Evolutionary conservation across 345 rosid genomes (phyloP).

Genomic region (Gossypium herbaceum): DNA sequence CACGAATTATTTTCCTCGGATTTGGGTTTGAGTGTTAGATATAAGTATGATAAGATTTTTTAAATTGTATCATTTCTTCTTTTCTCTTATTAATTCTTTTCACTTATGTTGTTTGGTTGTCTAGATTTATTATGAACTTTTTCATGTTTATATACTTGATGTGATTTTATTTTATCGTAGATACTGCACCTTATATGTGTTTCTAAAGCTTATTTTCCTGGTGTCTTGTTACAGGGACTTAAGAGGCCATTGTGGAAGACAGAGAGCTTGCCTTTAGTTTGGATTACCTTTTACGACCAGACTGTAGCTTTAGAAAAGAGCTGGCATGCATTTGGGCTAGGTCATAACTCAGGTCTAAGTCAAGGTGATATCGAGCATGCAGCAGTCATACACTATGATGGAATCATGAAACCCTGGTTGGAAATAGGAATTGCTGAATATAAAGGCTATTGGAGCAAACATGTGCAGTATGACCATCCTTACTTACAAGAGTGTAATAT

Average conservation of each 20-base stretch:
- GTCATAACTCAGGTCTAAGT: constrained; percentile 53
- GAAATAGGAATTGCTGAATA: constrained; percentile 72
- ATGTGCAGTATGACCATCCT: constrained; percentile 48
- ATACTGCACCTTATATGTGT: background rate
- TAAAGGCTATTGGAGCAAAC: constrained; percentile 70
- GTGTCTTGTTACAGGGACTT: constrained; percentile 44
- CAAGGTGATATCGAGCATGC: constrained; percentile 51
- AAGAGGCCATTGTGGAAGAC: constrained; percentile 63
- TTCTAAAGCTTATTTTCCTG: constrained; percentile 10
- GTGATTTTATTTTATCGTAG: background rate
- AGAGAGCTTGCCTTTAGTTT: constrained; percentile 83
- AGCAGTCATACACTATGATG: constrained; percentile 87
- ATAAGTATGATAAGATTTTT: too few relatives aligned
- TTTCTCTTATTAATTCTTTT: background rate
- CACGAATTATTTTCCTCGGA: background rate
- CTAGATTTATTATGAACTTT: background rate
- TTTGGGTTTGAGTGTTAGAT: too few relatives aligned
- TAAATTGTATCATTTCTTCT: background rate
- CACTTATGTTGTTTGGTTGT: background rate
- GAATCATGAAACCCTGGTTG: constrained; percentile 95
- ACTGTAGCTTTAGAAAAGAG: constrained; percentile 65
- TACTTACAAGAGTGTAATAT: constrained; percentile 63
- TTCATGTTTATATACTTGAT: background rate
- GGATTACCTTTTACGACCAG: constrained; percentile 74
- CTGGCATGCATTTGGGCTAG: constrained; percentile 85